These are phyloP conservation scores for Cornus controversa DNA, from an alignment of 148 eudicot genomes.

Conservation along the genomic window DNA sequence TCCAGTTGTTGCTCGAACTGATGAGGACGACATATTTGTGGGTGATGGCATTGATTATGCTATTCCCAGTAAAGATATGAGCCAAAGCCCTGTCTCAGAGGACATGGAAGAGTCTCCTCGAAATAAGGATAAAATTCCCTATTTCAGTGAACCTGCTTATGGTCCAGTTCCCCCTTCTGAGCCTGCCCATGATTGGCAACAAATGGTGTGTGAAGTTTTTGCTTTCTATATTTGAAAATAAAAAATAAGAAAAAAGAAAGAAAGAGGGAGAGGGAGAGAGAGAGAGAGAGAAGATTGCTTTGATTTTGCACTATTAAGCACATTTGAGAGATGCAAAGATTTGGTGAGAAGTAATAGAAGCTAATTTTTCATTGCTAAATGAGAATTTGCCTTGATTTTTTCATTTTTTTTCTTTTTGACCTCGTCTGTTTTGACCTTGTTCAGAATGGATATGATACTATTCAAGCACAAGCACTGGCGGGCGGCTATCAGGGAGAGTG, in stretches of 20 bases:
- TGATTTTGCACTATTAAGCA: neutral
- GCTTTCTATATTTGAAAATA: neutral
- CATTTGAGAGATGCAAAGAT: neutral
- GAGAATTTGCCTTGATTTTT: neutral
- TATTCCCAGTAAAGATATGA: slow-evolving; percentile 76
- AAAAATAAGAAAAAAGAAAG: too few species aligned
- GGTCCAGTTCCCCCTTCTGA: slow-evolving; percentile 91
- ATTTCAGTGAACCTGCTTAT: slow-evolving; percentile 76
- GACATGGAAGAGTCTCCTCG: slow-evolving; percentile 99
- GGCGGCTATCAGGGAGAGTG: slow-evolving; percentile 79
- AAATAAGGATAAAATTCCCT: slow-evolving; percentile 63
- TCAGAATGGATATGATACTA: slow-evolving; percentile 83
- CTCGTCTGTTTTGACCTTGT: slow-evolving; percentile 13
- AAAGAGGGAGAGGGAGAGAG: too few species aligned
- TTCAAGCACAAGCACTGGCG: slow-evolving; percentile 71
- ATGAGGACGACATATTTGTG: slow-evolving; percentile 91
- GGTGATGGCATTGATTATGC: slow-evolving; percentile 85
- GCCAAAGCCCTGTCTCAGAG: slow-evolving; percentile 89
- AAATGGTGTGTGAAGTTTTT: slow-evolving; percentile 46
- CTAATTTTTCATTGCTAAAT: neutral
- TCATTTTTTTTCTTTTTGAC: slow-evolving; percentile 2
- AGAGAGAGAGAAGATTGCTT: neutral
- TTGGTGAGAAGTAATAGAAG: neutral
- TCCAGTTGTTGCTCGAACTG: slow-evolving; percentile 61
- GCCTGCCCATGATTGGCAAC: slow-evolving; percentile 82